phyloP scores from a whole-genome alignment of 225 moss, liverwort and hornwort genomes.

The Polytrichum formosum region DNA sequence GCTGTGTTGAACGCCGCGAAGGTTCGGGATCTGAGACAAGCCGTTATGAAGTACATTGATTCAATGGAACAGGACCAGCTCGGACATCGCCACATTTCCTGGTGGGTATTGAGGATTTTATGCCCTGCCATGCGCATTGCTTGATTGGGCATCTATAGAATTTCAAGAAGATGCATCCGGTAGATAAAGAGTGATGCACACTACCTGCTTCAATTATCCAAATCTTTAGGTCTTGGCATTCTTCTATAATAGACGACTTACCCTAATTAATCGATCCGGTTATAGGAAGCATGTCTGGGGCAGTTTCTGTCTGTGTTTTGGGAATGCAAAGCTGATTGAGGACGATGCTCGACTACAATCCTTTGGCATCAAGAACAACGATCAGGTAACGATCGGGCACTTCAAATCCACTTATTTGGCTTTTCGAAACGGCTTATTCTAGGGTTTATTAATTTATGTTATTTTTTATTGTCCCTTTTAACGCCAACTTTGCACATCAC shows the following conservation, averaged over 20 bases:
- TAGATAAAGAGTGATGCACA: too few relatives aligned
- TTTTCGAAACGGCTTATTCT: too few relatives aligned
- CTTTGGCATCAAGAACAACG: constrained; percentile 73
- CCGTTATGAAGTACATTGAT: constrained; percentile 73
- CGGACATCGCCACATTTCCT: constrained; percentile 89
- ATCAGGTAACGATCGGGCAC: constrained; percentile 42
- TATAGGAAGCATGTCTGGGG: constrained; percentile 97
- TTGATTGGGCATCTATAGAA: too few relatives aligned
- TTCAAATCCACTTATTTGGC: too few relatives aligned
- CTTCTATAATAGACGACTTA: too few relatives aligned
- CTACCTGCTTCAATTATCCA: too few relatives aligned
- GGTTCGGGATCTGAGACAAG: constrained; percentile 78
- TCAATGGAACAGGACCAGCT: constrained; percentile 66
- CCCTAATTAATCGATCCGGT: neutral
- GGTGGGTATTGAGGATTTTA: constrained; percentile 32
- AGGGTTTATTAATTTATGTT: too few relatives aligned
- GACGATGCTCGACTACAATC: constrained; percentile 55
- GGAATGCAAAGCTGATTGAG: constrained; percentile 70
- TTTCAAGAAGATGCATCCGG: too few relatives aligned
- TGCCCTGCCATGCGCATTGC: too few relatives aligned
- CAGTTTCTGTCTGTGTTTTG: constrained; percentile 79
- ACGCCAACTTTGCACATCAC: too few relatives aligned
- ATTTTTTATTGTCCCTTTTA: neutral
- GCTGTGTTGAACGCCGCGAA: constrained; percentile 73
- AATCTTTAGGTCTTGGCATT: too few relatives aligned